Base-by-base conservation (phyloP, 805 yeast genomes). In the Zygotorulaspora florentina region DNA sequence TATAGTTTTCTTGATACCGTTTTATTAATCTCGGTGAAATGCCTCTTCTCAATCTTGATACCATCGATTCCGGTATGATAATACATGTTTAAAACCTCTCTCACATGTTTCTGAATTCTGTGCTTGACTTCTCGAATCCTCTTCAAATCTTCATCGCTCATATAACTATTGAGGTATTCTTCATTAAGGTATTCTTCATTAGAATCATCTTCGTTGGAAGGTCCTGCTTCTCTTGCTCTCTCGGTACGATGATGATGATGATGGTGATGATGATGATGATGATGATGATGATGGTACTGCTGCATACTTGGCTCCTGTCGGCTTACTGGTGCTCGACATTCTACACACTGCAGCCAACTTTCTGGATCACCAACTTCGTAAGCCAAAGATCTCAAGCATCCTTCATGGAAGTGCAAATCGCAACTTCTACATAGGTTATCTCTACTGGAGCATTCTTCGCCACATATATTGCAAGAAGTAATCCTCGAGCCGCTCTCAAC, bases 11-110 rank as follows among this genome's bases (percentile, higher is more conserved):
- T 70, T 11, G 90, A 83, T 5, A 85, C 80, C 2, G 65, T 66
- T 65, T 77, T 78, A 64, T 86, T 86, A 44, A 85, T 72, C 12
- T 61, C 62, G 2, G 87, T 83, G 58, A 81, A 87, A 41, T 69
- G 68, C 3, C 66, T 66, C 25, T 65, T 67, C 26, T 53, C 61
- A 3, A 71, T 53, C 20, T 9, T 43, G 2, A 46, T 46, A 0
- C 68, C 67, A 17, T 13, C 25, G 1, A 15, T 8, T 5, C 12
- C 38, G 3, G 66, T 62, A 13, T 67, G 62, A 56, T 78, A 80
- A 23, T 74, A 61, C 2, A 78, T 76, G 40, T 79, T 67, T 39
- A 86, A 58, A 15, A 67, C 70, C 15, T 72, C 68, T 34, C 87
- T 66, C 9, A 86, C 81, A 27, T 79, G 64, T 16, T 67, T 69